Base-by-base conservation (phyloP, 176 grass and related monocot genomes). In the Bothriochloa decipiens region DNA sequence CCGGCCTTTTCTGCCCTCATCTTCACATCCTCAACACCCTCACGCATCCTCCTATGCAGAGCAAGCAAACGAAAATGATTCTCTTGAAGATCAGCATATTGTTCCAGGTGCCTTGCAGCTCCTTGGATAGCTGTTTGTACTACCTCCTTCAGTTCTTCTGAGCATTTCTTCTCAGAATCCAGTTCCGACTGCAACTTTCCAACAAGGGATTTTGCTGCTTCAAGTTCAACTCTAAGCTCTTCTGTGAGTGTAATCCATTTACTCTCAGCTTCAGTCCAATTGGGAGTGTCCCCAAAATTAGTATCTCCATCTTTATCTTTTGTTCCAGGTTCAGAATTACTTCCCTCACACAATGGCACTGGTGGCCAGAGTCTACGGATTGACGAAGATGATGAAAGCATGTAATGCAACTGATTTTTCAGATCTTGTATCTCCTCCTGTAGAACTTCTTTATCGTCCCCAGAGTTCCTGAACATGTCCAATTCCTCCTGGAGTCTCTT, bases 21-120 rank as follows among this genome's bases (percentile, higher is more conserved):
- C 76, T 96, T 99, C 33, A 89, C 84, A 50, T 96, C 96, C 53
- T 99, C 93, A 65, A 96, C 78, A 49, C 91, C 96, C 68, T 99
- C 93, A 43, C 87, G 83, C 75, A 94, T 99, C 75, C 82, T 90
- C 68, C 91, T 86, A 61, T 99, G 90, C 78, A 85, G 86, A n/a
- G 81, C 83, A 86, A 92, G 91, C 62, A 99, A 84, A 67, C 74
- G 36, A 82, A 94, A 94, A 82, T 99, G 96, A 45, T 91, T 99
- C 86, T 99, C 96, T 85, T 99, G 91, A 73, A 99, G 92, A 83
- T 99, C 96, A 70, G 93, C 93, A 49, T 99, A 99, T 78, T 99
- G 96, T 66, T 99, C 96, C 53, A 99, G 62, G 68, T 96, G 92
- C 78, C 93, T 91, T 23, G 91, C 91, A 79, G 95, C 91, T 28